Base-by-base conservation (phyloP, 352 stramenopile species). In the Globisporangium barbulae region DNA sequence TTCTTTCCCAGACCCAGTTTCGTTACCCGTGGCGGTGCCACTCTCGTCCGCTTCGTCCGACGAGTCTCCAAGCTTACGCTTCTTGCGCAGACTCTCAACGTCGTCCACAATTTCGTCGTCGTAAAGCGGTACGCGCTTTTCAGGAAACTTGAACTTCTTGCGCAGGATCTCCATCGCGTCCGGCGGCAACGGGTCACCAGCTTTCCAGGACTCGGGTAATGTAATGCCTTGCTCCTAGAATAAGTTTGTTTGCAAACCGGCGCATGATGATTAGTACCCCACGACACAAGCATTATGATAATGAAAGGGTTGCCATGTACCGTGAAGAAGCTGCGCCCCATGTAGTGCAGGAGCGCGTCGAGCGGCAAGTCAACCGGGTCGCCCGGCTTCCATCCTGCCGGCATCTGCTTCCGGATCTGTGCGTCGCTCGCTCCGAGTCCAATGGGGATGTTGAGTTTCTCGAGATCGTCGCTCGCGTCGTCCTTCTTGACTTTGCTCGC, bases 61-160 rank as follows among this genome's bases (percentile, higher is more conserved):
- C 8, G 63, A 57, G 41, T 64, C 69, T 3, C 87, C 80, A 12
- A 90, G 56, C 41, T 86, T 89, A 58, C 79, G 79, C 55, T 84
- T 88, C 68, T 92, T 92, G 64, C 77, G 75, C 44, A 89, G 64
- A 59, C 64, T 69, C 42, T 88, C 83, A 4, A 89, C 77, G 44
- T 90, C 77, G 54, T 90, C 81, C 39, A 90, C 81, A 8, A 90
- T 76, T 47, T 92, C 83, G 62, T 92, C 83, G 52, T 89, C 78
- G 59, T 91, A 91, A 53, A 91, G 59, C 7, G 82, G 68, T 13
- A 71, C 63, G 8, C 83, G 79, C 71, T 92, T 90, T 37, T 88
- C 81, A 1, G 83, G 79, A 25, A 92, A 42, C 59, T 90, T 90
- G 61, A 94, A 87, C 68, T 91, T 92, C 63, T 90, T 89, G 30